Evolutionary conservation across 2,329 filamentous ascomycete species (phyloP).

Genomic region (Colletotrichum spaethianum): DNA sequence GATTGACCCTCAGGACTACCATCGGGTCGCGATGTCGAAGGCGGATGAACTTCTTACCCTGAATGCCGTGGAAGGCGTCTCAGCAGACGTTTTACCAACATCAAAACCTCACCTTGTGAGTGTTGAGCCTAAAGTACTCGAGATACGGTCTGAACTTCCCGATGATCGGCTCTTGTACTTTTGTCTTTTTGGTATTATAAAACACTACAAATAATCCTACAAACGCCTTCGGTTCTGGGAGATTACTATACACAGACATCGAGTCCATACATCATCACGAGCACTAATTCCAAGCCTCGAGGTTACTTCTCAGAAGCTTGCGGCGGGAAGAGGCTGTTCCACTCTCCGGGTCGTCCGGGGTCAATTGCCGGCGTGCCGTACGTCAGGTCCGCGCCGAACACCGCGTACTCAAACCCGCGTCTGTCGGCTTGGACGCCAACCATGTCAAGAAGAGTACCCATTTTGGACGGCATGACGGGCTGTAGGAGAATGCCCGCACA

Average conservation of each 20-base stretch:
- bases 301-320: constrained; percentile 22
- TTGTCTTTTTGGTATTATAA: not conserved
- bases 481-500: constrained; percentile 88
- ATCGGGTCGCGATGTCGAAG: not conserved
- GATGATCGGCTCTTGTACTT: not conserved
- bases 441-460: constrained; percentile 79
- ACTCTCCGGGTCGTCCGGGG: constrained; percentile 20
- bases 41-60: too few relatives aligned
- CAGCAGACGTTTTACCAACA: too few relatives aligned
- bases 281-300: not conserved
- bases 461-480: constrained; percentile 89
- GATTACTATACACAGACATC: not conserved
- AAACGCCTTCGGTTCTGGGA: not conserved
- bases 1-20: not conserved
- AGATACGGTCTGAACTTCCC: not conserved
- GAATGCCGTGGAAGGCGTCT: too few relatives aligned
- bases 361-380: constrained; percentile 69
- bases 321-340: constrained; percentile 30
- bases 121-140: not conserved
- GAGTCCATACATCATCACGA: too few relatives aligned
- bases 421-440: constrained; percentile 77
- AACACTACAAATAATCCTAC: constrained; percentile 1
- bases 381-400: constrained; percentile 72
- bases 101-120: not conserved
- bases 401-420: constrained; percentile 75